Base-by-base conservation (phyloP, 345 rosid genomes). In the Carallia brachiata region DNA sequence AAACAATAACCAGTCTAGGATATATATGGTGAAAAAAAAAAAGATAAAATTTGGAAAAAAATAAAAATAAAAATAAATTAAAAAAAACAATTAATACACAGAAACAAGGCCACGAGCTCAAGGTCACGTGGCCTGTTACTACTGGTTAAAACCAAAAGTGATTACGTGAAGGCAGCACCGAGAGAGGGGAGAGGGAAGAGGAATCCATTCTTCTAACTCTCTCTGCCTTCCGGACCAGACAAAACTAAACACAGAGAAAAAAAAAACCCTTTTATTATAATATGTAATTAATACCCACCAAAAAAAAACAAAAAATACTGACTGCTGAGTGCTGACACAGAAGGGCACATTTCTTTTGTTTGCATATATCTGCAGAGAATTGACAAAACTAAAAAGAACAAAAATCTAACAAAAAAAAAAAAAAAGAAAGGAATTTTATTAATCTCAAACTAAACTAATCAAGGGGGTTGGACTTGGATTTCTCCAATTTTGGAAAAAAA, bases 101-200 rank as follows among this genome's bases (percentile, higher is more conserved):
- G 72, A 34, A 74, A 36, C 69, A 68, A 66, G 63, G 52, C 56
- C 76, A 63, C 74, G 30, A 48, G 75, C 28, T 50, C 44, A 7
- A 61, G 63, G 53, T 65, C 75, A 73, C 64, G 79, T 83, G 84
- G 78, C 79, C 19, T 28, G 39, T 65, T 73, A 4, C 61, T 15
- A 73, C 23, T 78, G 82, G 79, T 50, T 68, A 50, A 73, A 68
- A 40, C 66, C 59, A 40, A 60, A 75, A 70, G 50, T 30, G 67
- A 68, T 68, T 75, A 59, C 75, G 75, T 65, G 75, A 65, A 67
- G 64, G 62, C 27, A 58, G 50, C 63, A 27, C 60, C 31, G 31
- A 56, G 60, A 44, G 17, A 12, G 50, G 4, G 2, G 64, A 39
- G 15, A 15, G 2, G 48, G 64, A 39, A 73, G 68, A 65, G 72